Evolutionary conservation across 371 early-diverging fungal species (phyloP).

Genomic region (Nematocida ironsii): DNA sequence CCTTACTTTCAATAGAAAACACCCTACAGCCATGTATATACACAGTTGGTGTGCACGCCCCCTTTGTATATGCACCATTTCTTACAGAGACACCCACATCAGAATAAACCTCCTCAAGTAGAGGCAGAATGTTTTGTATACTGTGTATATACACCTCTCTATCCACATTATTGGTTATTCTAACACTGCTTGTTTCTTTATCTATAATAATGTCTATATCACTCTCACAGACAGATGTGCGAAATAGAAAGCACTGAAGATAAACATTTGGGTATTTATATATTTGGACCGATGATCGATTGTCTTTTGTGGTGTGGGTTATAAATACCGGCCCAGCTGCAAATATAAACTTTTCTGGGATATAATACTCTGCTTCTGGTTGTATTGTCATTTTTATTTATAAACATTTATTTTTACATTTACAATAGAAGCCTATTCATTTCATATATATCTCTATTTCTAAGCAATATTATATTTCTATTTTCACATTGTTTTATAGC

Average conservation of each 20-base stretch:
- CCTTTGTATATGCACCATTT: slow-evolving; percentile 2
- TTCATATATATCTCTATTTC: too few relatives aligned
- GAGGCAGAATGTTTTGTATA: background rate
- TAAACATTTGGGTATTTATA: slow-evolving; percentile 7
- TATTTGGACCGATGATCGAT: background rate
- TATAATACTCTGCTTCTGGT: slow-evolving; percentile 23
- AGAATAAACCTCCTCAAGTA: background rate
- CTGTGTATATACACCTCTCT: background rate
- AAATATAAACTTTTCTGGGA: slow-evolving; percentile 17
- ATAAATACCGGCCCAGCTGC: background rate
- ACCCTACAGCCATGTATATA: slow-evolving; percentile 31
- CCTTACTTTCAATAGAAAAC: background rate
- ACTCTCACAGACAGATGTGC: background rate
- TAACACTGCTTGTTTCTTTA: background rate
- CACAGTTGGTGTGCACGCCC: slow-evolving; percentile 1
- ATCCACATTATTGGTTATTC: background rate
- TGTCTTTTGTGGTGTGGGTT: background rate
- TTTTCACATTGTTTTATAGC: too few relatives aligned
- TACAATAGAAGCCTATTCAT: background rate
- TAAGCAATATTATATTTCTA: too few relatives aligned
- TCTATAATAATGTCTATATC: background rate
- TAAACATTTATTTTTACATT: slow-evolving; percentile 12
- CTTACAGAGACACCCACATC: slow-evolving; percentile 4
- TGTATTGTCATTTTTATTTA: slow-evolving; percentile 17
- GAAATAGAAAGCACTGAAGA: background rate